Percentiles rank a stretch among this genome's conserved stretches.
phyloP scores from a whole-genome alignment of 1,284 basidiomycete genomes.

The Ceratobasidium sp. region DNA sequence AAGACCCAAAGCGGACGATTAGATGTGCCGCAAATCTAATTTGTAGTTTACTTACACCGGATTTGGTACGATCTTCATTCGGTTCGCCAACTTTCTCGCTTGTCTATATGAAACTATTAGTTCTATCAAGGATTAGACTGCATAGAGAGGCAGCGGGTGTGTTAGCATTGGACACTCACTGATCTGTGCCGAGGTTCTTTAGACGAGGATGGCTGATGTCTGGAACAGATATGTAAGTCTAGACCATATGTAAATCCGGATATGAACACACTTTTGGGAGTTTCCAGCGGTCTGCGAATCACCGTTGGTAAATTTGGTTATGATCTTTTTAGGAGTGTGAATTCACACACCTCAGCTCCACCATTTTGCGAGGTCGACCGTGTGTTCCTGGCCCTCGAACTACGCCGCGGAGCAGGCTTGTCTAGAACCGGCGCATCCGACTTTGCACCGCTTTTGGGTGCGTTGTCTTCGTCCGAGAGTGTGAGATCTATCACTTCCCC shows the following conservation, averaged over 20 bases:
- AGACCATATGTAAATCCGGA: conserved; percentile 8
- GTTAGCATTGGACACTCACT: conserved; percentile 7
- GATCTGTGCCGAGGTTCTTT: conserved; percentile 16
- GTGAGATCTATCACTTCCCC: conserved; percentile 35
- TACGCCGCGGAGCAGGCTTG: not conserved
- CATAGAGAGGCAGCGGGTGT: conserved; percentile 2
- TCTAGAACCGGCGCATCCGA: not conserved
- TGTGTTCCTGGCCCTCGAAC: not conserved
- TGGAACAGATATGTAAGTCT: conserved; percentile 12
- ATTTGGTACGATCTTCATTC: conserved; percentile 10
- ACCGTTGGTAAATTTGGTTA: not conserved
- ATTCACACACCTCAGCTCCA: conserved; percentile 1
- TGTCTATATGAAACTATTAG: conserved; percentile 20
- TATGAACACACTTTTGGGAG: conserved; percentile 21
- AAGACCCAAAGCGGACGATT: conserved; percentile 7
- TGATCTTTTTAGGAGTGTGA: not conserved
- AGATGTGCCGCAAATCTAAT: not conserved
- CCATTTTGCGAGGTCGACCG: not conserved
- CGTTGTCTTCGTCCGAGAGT: conserved; percentile 8
- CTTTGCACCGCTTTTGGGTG: not conserved
- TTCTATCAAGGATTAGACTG: conserved; percentile 17
- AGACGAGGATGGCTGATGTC: conserved; percentile 10
- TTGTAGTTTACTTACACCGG: conserved; percentile 2
- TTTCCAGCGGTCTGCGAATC: not conserved
- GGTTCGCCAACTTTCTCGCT: conserved; percentile 6